Base-by-base conservation (phyloP, 768 basidiomycete genomes). In the Naganishia antarctica region DNA sequence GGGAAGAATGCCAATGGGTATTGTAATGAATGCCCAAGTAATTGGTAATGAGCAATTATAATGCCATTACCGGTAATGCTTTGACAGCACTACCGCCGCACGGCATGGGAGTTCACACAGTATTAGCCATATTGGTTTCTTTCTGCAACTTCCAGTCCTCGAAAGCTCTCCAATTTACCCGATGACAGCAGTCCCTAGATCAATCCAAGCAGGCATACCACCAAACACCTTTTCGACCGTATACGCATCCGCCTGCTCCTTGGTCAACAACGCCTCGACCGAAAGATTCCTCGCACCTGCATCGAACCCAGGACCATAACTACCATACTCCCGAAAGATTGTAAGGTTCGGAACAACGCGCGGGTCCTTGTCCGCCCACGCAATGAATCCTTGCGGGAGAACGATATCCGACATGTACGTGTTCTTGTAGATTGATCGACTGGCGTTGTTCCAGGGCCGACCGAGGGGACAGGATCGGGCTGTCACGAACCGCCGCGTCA, bases 381-480 rank as follows among this genome's bases (percentile, higher is more conserved):
- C 47, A 47, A 70, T 48, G 63, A 66, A 68, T 13, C 69, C 69
- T 9, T 59, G 58, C 3, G 67, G 66, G 0, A 66, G 48, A 44
- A 68, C 69, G 31, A 68, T 66, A 21, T 68, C 61, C 60, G 60
- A 60, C 85, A 86, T 86, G 57, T 80, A 82, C 0, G 81, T 85
- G 6, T 74, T 75, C 8, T 86, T 73, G 65, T 78, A 86, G 0
- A 86, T 82, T 0, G 84, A 81, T 0, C 80, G 81, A 0, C 84
- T 83, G 7, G 83, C 74, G 51, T 82, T 80, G 70, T 85, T 86
- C 86, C 86, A 87, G 0, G 86, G 85, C 1, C 86, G 81, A 79
- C 85, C 85, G 8, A 87, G 78, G 72, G 80, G 86, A 68, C 85
- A 85, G 8, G 1, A 70, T 77, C 0, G 84, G 84, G 68, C 84